Evolutionary conservation across 2,329 filamentous ascomycete species (phyloP), one percentile per base, ranked within the genome.

Genomic region (Exserohilum rostratum): DNA sequence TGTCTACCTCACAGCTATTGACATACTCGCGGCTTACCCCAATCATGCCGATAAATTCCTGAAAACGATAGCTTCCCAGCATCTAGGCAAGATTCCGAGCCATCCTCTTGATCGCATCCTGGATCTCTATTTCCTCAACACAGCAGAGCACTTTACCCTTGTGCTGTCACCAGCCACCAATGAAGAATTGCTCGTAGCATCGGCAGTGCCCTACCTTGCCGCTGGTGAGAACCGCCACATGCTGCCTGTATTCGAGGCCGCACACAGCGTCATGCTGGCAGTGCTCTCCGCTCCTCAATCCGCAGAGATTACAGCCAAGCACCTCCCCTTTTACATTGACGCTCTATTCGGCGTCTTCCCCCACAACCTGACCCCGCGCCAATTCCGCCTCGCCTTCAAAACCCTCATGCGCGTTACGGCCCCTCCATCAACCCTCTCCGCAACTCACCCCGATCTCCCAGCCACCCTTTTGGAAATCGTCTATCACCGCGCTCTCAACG

Each of bases 111-210:
- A 91, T 62, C 83, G 89, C 53, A 88, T 84, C 15, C 79, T 93
- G n/a, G 90, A 95, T 69, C 83, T 96, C 13, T 96, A 91, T 78
- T 96, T 96, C 76, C 83, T 97, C 58, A 95, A 96, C 69, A 85
- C 88, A 0, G 88, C 90, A 2, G 93, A 96, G 72, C 90, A 96
- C 72, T 87, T 96, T 56, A 87, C 91, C 0, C 79, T 92, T 7
- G 78, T 85, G 2, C 76, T 96, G 1, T 79, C 90, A 0, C 82
- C 89, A 0, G 77, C 82, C 3, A 82, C 85, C 2, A 91, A 87
- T 65, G 90, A 96, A 64, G 80, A 85, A 2, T 80, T 96, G 2
- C 83, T 96, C 13, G 80, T 96, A 47, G 83, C 87, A 30, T 88
- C 90, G 1, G 89, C 91, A 6, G 84, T 86, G 5, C 84, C 88